Evolutionary conservation across 495 filamentous ascomycete species (phyloP).

Genomic region (Penicillium nucicola): DNA sequence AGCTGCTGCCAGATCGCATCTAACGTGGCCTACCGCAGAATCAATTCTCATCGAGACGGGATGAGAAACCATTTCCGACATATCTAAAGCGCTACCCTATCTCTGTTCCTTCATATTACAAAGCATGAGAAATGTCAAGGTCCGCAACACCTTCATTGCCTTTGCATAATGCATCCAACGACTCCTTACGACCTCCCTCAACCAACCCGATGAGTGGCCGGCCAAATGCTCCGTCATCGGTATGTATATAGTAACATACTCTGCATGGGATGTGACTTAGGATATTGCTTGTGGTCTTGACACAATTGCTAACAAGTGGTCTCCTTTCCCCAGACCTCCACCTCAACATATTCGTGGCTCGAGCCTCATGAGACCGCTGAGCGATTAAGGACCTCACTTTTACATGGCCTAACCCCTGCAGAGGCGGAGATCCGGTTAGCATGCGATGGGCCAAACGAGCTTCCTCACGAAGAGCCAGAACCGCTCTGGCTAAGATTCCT

Average conservation of each 20-base stretch:
- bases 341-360: constrained; percentile 60
- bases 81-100: constrained; percentile 11
- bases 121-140: constrained; percentile 60
- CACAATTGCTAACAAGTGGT: constrained; percentile 7
- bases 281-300: neutral
- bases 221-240: constrained; percentile 31
- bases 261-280: neutral
- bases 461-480: constrained; percentile 90
- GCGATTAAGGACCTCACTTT: constrained; percentile 77
- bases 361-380: constrained; percentile 73
- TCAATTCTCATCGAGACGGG: constrained; percentile 22
- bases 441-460: constrained; percentile 86
- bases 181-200: constrained; percentile 31
- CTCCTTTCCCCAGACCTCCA: constrained; percentile 44
- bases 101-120: constrained; percentile 15
- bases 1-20: constrained; percentile 36
- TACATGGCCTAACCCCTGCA: constrained; percentile 71
- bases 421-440: constrained; percentile 77
- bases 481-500: constrained; percentile 92
- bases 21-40: constrained; percentile 16
- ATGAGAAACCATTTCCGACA: constrained; percentile 29
- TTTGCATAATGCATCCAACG: constrained; percentile 49
- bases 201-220: constrained; percentile 34
- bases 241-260: constrained; percentile 15
- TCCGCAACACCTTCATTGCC: constrained; percentile 55